Evolutionary conservation across 257 asterid species (phyloP).

Genomic region (Ophiorrhiza pumila): DNA sequence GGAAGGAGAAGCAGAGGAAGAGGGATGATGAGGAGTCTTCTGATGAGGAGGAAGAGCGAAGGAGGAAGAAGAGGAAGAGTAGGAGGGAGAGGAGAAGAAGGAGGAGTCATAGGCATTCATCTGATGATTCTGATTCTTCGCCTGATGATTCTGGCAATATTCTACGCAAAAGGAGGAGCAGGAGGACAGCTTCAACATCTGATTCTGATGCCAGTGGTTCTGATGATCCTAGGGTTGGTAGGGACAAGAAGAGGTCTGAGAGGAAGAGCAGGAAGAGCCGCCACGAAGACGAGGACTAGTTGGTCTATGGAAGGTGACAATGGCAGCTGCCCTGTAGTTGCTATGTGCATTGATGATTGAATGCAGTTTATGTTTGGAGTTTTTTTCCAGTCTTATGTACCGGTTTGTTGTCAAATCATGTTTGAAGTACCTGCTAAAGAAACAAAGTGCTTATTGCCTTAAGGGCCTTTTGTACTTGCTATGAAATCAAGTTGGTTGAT

Average conservation of each 20-base stretch:
- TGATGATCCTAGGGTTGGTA: slow-evolving; percentile 66
- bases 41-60: slow-evolving; percentile 12
- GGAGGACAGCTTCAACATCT: slow-evolving; percentile 36
- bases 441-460: not conserved
- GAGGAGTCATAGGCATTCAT: slow-evolving; percentile 24
- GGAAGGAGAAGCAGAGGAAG: slow-evolving; percentile 31
- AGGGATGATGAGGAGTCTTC: slow-evolving; percentile 10
- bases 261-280: slow-evolving; percentile 63
- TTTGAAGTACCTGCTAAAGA: not conserved
- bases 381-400: no score
- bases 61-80: slow-evolving; percentile 28
- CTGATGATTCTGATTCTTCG: slow-evolving; percentile 39
- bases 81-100: slow-evolving; percentile 19
- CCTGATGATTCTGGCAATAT: slow-evolving; percentile 58
- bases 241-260: slow-evolving; percentile 65
- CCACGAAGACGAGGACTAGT: slow-evolving; percentile 37
- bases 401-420: not conserved
- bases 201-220: slow-evolving; percentile 53
- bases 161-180: slow-evolving; percentile 51
- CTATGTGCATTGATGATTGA: not conserved
- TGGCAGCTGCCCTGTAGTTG: not conserved
- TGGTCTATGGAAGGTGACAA: not conserved
- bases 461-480: not conserved
- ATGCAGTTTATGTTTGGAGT: not conserved
- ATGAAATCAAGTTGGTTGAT: not conserved